Evolutionary conservation across 805 yeast species (phyloP), one percentile per base, ranked within the genome.

Genomic region (Torulaspora microellipsoides): DNA sequence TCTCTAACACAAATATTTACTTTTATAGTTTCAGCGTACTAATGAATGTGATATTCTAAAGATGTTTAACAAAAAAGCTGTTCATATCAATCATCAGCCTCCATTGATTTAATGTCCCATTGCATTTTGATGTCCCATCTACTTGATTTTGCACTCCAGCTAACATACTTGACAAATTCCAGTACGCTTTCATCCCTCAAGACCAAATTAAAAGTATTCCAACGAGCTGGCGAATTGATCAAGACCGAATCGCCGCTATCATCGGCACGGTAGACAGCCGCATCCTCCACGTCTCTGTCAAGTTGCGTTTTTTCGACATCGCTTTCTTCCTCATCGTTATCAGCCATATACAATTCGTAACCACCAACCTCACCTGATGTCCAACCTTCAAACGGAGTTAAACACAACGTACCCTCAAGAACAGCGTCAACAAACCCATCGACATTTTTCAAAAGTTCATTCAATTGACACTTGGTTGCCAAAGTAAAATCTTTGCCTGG

Each of bases 401-500:
- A 62, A 43, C 81, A 78, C 44, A 91, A 65, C 0, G 95, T 85
- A 2, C 89, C 93, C 57, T 91, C 98, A 14, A 91, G 62, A 1
- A 78, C 60, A 2, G 78, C 76, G 33, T 71, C 75, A 6, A 65
- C 56, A 42, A 53, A 58, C 11, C 63, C 64, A 27, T 54, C 49
- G 12, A 56, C 43, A 12, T 54, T 50, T n/a, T 52, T 61, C 53
- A 51, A 53, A 12, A 78, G 66, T 2, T 73, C 69, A 35, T 69
- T 68, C 31, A 70, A 70, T 23, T 65, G 66, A 10, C 71, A 66
- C 20, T 55, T 58, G 0, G 98, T 86, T 0, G 99, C 99, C 35
- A 93, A 68, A 3, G 91, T 90, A 65, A 86, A 93, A 63, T 93
- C 99, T 25, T 78, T 81, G 3, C 98, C 99, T 1, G 96, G 99